Conservation (phyloP, 495 filamentous ascomycete genomes). For the Podospora appendiculata region DNA sequence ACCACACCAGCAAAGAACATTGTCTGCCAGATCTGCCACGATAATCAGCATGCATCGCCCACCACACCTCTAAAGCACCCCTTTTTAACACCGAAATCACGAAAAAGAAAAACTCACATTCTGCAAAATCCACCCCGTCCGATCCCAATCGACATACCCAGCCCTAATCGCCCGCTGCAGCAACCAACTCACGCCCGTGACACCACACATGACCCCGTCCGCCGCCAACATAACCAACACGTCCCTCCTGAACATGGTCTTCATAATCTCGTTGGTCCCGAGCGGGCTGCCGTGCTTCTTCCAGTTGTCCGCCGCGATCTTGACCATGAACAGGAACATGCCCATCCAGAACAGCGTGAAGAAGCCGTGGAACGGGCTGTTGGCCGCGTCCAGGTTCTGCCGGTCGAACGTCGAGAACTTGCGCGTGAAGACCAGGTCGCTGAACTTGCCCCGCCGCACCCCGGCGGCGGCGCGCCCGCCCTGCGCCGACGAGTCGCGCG, state of each 20-base stretch:
- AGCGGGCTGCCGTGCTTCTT: slow-evolving; percentile 51
- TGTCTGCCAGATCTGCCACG: slow-evolving; percentile 47
- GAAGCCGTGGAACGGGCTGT: slow-evolving; percentile 65
- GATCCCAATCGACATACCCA: slow-evolving; percentile 55
- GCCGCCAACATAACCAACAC: slow-evolving; percentile 55
- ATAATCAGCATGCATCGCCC: neutral
- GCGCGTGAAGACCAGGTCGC: slow-evolving; percentile 60
- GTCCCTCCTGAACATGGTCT: slow-evolving; percentile 58
- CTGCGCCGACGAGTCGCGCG: neutral
- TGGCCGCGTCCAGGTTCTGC: slow-evolving; percentile 47
- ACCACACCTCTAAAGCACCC: neutral
- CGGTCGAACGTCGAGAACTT: slow-evolving; percentile 65
- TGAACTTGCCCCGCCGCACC: slow-evolving; percentile 40
- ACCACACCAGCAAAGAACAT: slow-evolving; percentile 51
- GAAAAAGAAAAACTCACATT: slow-evolving; percentile 36
- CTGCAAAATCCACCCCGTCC: slow-evolving; percentile 60
- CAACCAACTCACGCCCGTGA: slow-evolving; percentile 49
- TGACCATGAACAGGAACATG: slow-evolving; percentile 53
- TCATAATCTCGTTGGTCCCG: slow-evolving; percentile 60
- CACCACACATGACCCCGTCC: slow-evolving; percentile 58
- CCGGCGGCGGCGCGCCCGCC: neutral
- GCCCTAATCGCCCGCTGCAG: slow-evolving; percentile 49
- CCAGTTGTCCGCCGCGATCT: slow-evolving; percentile 59
- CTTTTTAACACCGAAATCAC: too few species aligned
- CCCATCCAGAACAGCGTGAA: slow-evolving; percentile 70